phyloP scores from a whole-genome alignment of 495 filamentous ascomycete species.

The Xylaria intraflava region DNA sequence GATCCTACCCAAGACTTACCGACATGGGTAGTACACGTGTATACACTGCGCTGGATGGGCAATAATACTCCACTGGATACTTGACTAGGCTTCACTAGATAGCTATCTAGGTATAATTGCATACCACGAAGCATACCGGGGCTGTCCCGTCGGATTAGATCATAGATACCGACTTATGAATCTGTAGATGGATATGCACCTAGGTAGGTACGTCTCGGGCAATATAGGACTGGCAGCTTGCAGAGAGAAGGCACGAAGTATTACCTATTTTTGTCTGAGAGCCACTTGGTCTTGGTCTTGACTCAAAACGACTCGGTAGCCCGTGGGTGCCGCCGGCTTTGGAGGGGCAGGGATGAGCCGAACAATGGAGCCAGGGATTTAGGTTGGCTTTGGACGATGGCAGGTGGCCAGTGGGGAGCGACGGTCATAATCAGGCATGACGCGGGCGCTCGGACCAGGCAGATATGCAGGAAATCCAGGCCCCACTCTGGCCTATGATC shows the following conservation, averaged over 20 bases:
- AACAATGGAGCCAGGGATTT: neutral
- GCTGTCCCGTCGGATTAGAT: too few relatives aligned
- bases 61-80: too few relatives aligned
- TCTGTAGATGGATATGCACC: too few relatives aligned
- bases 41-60: too few relatives aligned
- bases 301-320: neutral
- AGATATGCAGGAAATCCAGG: constrained; percentile 6
- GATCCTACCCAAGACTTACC: too few relatives aligned
- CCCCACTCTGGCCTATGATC: constrained; percentile 3
- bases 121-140: too few relatives aligned
- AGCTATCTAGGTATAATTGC: too few relatives aligned
- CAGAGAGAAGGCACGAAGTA: neutral
- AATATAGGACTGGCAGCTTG: too few relatives aligned
- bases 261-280: neutral
- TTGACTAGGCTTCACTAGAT: too few relatives aligned
- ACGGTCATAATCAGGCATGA: constrained; percentile 3
- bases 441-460: constrained; percentile 10
- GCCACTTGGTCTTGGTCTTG: neutral
- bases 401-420: neutral
- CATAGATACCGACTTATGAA: too few relatives aligned
- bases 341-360: constrained; percentile 1
- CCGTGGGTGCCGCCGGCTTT: neutral
- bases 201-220: too few relatives aligned
- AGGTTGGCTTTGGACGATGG: neutral
- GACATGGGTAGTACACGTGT: too few relatives aligned